Base-by-base conservation (phyloP, 768 basidiomycete genomes). In the Mycena olivaceomarginata region DNA sequence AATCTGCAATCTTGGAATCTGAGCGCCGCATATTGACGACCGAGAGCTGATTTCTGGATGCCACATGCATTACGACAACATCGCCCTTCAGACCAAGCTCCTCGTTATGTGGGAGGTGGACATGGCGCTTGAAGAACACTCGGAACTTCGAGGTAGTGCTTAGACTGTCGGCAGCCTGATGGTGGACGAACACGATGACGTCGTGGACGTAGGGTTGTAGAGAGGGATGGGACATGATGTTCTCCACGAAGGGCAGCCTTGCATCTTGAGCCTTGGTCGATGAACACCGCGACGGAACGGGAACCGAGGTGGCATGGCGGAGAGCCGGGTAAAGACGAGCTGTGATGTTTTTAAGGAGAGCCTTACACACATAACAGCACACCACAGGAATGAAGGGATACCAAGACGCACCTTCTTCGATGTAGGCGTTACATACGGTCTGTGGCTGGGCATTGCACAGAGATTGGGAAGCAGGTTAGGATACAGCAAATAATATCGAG, bases 41-140 rank as follows among this genome's bases (percentile, higher is more conserved):
- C 4, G 67, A 69, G 40, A 20, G 59, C 5, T 5, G n/a, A 45
- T 22, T 20, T 69, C 59, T 57, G 39, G 53, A 10, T 56, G 51
- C 67, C n/a, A 69, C n/a, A n/a, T 40, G 67, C 67, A 69, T 69
- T n/a, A 69, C 25, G 41, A 69, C 37, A 13, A 69, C 31, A 40
- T 69, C 53, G 53, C 67, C 67, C 56, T 59, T 40, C 39, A 69
- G n/a, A 69, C 13, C 39, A 18, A 69, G 56, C 16, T 53, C 53
- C 18, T 53, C 15, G 31, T 69, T 69, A n/a, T 43, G 15, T 4
- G 53, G 51, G 56, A 69, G 67, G 67, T 15, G 53, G 20, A 25
- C 16, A 31, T 69, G 67, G 16, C 67, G 67, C 41, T 69, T 69
- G 53, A 41, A 59, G 59, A 57, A 69, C 10, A 69, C 40, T 41